Base-by-base conservation (phyloP, 2,329 filamentous ascomycete species). In the Fusarium floridanum region DNA sequence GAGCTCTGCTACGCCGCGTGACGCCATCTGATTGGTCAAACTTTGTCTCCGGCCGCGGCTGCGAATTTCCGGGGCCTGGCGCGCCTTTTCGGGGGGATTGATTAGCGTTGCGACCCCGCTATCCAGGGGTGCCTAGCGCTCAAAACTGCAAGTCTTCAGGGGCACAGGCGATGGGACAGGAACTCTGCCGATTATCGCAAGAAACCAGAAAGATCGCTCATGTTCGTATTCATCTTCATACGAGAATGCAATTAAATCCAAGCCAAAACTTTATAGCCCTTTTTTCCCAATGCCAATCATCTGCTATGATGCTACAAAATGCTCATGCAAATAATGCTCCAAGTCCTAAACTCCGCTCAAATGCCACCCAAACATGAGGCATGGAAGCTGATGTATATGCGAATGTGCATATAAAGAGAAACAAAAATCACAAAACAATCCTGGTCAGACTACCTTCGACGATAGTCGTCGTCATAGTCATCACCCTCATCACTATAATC, bases 401-500 rank as follows among this genome's bases (percentile, higher is more conserved):
- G 64, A 59, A 68, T 69, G 39, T 37, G 59, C 43, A 68, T 68
- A 20, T 53, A 67, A 61, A 64, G 57, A 59, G 57, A 59, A 71
- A 66, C 50, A 36, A 48, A 63, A 50, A 53, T 61, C 41, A 53
- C 61, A 41, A 65, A 67, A 65, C 55, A 72, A 62, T 45, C 59
- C 34, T 41, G 27, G 12, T 27, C 39, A 61, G 60, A 70, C 68
- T 66, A 76, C 72, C 71, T 64, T 56, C 68, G 71, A 36, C 66
- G 71, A 43, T 76, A 76, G 68, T 70, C 74, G 43, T 76, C 72
- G 32, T 76, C 71, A 43, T 77, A 74, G 37, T 78, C 72, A 16
- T 74, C 76, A 14, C 79, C 75, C n/a, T 81, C 79, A 29, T 78
- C 75, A 36, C 72, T 78, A 63, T 79, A 78, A 7, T 80, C 73